phyloP scores from a whole-genome alignment of 23 red algal species.

The Chondrus crispus region DNA sequence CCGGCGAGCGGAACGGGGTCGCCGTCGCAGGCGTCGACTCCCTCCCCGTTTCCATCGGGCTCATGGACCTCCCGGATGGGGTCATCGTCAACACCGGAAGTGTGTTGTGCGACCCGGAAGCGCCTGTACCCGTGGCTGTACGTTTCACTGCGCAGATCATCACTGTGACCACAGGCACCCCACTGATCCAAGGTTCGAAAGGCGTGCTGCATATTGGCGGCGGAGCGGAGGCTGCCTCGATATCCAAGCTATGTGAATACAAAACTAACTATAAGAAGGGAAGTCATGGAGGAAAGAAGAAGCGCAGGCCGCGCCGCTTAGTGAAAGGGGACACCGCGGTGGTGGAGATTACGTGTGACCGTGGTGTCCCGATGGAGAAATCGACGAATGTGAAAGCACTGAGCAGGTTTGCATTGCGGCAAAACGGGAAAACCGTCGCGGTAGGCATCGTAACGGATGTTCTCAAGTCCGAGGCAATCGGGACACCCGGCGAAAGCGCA shows the following conservation, averaged over 20 bases:
- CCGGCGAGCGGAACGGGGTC: not conserved
- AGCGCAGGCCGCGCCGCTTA: constrained; percentile 22
- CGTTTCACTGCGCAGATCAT: constrained; percentile 40
- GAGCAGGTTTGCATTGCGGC: constrained; percentile 52
- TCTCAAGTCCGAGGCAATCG: not conserved
- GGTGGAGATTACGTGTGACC: constrained; percentile 44
- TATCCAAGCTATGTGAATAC: constrained; percentile 34
- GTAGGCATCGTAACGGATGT: constrained; percentile 58
- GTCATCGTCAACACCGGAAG: constrained; percentile 28
- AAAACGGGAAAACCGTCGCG: constrained; percentile 48
- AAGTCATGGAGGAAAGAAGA: not conserved
- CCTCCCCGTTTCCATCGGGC: constrained; percentile 36
- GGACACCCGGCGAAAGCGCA: not conserved
- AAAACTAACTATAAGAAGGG: constrained; percentile 6
- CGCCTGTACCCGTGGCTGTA: not conserved
- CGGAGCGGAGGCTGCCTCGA: constrained; percentile 45
- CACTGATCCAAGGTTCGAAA: constrained; percentile 28
- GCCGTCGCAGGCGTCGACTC: constrained; percentile 52
- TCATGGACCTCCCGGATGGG: constrained; percentile 27
- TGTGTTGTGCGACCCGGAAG: constrained; percentile 58
- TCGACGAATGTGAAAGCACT: constrained; percentile 30
- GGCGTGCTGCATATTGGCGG: constrained; percentile 56
- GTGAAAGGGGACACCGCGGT: constrained; percentile 53
- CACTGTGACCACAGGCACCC: not conserved
- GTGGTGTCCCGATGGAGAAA: constrained; percentile 54